Percentiles rank a stretch among this genome's conserved stretches.
These are phyloP conservation scores for Talaromyces wortmannii DNA, from an alignment of 495 filamentous ascomycete species.

Conservation along the genomic window DNA sequence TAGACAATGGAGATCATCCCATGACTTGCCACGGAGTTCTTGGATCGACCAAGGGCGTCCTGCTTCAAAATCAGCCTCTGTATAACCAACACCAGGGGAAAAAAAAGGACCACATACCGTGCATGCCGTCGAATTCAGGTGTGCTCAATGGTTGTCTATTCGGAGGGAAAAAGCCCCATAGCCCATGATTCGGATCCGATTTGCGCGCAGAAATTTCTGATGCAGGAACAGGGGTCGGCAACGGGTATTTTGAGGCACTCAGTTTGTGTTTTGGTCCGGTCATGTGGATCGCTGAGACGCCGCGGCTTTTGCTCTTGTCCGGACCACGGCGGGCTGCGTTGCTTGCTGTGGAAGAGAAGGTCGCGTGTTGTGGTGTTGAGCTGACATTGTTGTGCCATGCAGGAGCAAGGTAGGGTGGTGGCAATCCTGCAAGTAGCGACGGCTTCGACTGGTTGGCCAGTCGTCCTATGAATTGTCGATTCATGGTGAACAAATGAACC, in stretches of 20 bases:
- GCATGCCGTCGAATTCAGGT: constrained; percentile 57
- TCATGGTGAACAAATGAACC: constrained; percentile 19
- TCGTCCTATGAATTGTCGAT: constrained; percentile 28
- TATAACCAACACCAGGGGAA: not conserved
- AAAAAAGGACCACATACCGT: constrained; percentile 44
- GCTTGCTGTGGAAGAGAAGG: constrained; percentile 36
- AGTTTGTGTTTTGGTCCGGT: constrained; percentile 68
- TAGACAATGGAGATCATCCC: constrained; percentile 85
- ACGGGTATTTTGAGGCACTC: constrained; percentile 58
- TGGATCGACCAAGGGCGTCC: constrained; percentile 79
- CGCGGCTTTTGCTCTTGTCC: constrained; percentile 50
- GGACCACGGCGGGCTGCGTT: constrained; percentile 24
- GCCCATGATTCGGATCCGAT: constrained; percentile 66
- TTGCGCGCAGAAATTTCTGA: constrained; percentile 34
- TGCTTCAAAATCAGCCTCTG: constrained; percentile 17
- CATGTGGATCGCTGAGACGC: constrained; percentile 70
- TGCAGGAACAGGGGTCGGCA: constrained; percentile 63
- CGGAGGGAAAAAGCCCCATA: constrained; percentile 87
- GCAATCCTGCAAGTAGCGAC: constrained; percentile 27
- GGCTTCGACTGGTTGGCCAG: constrained; percentile 25
- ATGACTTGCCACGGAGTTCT: constrained; percentile 82
- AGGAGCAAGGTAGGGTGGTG: constrained; percentile 37
- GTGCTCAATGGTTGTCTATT: constrained; percentile 55
- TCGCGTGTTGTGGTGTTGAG: constrained; percentile 29
- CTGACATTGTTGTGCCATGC: constrained; percentile 33